Evolutionary conservation across 108 stramenopile species (phyloP).

Genomic region (Cylindrotheca closterium): DNA sequence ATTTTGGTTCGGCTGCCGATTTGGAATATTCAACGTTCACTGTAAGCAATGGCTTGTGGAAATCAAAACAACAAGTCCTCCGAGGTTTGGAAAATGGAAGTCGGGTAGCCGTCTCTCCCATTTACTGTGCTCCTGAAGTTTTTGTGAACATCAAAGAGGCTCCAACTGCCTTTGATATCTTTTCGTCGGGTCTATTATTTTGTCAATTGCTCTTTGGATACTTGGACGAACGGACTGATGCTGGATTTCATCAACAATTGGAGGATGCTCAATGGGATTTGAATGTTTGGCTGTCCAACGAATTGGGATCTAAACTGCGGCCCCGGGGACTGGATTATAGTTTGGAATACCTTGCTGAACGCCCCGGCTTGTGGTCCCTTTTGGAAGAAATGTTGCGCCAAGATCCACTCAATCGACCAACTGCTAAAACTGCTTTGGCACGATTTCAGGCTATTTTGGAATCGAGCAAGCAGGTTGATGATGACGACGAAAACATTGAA

Average conservation of each 20-base stretch:
- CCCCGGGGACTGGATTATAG: conserved; percentile 58
- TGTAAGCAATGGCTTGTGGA: conserved; percentile 7
- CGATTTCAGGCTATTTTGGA: conserved; percentile 33
- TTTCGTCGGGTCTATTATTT: conserved; percentile 61
- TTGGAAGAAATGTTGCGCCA: conserved; percentile 53
- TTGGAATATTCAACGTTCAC: conserved; percentile 62
- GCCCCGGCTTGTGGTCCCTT: conserved; percentile 73
- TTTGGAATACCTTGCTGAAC: conserved; percentile 57
- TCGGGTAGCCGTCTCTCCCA: conserved; percentile 67
- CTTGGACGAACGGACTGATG: conserved; percentile 76
- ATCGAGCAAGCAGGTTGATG: not conserved
- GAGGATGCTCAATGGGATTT: conserved; percentile 64
- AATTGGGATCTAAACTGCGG: conserved; percentile 44
- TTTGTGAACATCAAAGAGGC: conserved; percentile 36
- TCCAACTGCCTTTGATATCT: conserved; percentile 64
- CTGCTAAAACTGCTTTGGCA: conserved; percentile 46
- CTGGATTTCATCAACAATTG: conserved; percentile 65
- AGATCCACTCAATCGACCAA: conserved; percentile 51
- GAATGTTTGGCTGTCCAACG: conserved; percentile 61
- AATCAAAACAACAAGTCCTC: conserved; percentile 6
- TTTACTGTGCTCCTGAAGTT: conserved; percentile 77
- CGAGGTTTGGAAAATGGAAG: conserved; percentile 41
- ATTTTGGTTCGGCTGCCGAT: conserved; percentile 85
- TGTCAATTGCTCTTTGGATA: conserved; percentile 79
- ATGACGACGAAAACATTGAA: not conserved